Evolutionary conservation across 1,139 yeast genomes (phyloP).

Genomic region (Sugiyamaella sp.): DNA sequence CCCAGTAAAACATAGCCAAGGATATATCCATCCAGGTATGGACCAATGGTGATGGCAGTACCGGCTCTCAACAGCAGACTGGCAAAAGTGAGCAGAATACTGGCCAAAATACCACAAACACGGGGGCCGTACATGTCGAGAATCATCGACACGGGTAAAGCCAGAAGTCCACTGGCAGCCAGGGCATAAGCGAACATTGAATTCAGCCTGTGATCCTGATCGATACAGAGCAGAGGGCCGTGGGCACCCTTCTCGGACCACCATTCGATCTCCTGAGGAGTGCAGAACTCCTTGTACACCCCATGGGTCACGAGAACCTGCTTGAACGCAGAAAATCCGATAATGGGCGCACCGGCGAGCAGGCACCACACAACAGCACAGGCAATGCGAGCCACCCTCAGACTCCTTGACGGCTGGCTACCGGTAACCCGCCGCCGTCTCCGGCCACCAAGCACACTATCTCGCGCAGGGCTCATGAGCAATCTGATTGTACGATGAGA

Average conservation of each 20-base stretch:
- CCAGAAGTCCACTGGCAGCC: constrained; percentile 10
- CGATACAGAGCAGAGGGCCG: constrained; percentile 7
- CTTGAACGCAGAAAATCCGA: constrained; percentile 41
- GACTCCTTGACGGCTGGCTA: constrained; percentile 1
- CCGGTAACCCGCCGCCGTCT: constrained; percentile 4
- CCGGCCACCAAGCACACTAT: background rate
- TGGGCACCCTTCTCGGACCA: constrained; percentile 5
- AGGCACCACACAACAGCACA: constrained; percentile 89
- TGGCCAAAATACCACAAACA: constrained; percentile 11
- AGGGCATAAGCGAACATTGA: constrained; percentile 15
- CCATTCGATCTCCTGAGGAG: constrained; percentile 7
- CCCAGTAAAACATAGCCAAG: constrained; percentile 70
- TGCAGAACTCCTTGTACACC: constrained; percentile 14
- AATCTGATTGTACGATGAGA: too few relatives aligned
- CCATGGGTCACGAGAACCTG: constrained; percentile 12
- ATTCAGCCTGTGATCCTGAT: constrained; percentile 14
- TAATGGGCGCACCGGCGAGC: constrained; percentile 88
- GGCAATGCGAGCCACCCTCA: constrained; percentile 49
- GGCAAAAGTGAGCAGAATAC: constrained; percentile 36
- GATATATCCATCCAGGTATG: constrained; percentile 59
- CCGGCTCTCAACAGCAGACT: constrained; percentile 55
- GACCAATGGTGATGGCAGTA: constrained; percentile 56
- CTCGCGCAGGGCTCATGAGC: background rate
- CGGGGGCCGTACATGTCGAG: constrained; percentile 14
- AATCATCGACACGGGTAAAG: constrained; percentile 12